Evolutionary conservation across 306 rosid species (phyloP).

Genomic region (Quercus mongolica): DNA sequence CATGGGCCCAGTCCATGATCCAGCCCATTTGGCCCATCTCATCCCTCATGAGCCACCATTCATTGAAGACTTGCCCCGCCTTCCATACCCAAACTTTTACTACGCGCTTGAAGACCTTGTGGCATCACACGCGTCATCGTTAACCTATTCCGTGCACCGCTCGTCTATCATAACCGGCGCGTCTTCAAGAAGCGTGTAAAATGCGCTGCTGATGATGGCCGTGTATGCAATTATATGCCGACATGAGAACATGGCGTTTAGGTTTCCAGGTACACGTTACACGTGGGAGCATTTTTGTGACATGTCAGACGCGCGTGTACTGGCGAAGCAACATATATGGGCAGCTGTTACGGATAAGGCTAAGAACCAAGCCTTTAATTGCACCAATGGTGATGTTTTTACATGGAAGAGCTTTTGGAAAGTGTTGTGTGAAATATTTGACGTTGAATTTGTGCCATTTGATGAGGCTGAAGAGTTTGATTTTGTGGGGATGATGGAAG

Average conservation of each 20-base stretch:
- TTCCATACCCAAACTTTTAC: conserved; percentile 40
- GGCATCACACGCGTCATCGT: not conserved
- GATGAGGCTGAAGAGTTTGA: conserved; percentile 22
- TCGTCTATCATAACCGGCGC: conserved; percentile 32
- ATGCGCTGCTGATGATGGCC: conserved; percentile 5
- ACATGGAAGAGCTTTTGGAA: conserved; percentile 35
- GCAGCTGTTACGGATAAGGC: too few relatives aligned
- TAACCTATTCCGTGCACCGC: conserved; percentile 35
- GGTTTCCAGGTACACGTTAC: conserved; percentile 27
- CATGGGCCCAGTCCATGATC: conserved; percentile 38
- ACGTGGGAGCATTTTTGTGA: conserved; percentile 54
- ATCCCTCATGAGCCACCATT: conserved; percentile 27
- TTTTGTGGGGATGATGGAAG: conserved; percentile 30
- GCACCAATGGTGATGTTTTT: too few relatives aligned
- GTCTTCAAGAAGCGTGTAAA: conserved; percentile 8
- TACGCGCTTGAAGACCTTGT: conserved; percentile 35
- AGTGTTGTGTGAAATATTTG: conserved; percentile 4
- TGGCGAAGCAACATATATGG: conserved; percentile 36
- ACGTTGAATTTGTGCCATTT: conserved; percentile 26
- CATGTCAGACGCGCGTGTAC: conserved; percentile 22
- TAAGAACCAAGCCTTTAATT: too few relatives aligned
- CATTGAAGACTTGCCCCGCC: conserved; percentile 16
- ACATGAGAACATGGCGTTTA: conserved; percentile 24
- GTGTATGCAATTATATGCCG: conserved; percentile 24
- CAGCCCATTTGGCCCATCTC: not conserved